A percentile compares a stretch with the other conserved stretches of the same genome.
Evolutionary conservation across 2,329 filamentous ascomycete species (phyloP).

Genomic region (Aspergillus proliferans): DNA sequence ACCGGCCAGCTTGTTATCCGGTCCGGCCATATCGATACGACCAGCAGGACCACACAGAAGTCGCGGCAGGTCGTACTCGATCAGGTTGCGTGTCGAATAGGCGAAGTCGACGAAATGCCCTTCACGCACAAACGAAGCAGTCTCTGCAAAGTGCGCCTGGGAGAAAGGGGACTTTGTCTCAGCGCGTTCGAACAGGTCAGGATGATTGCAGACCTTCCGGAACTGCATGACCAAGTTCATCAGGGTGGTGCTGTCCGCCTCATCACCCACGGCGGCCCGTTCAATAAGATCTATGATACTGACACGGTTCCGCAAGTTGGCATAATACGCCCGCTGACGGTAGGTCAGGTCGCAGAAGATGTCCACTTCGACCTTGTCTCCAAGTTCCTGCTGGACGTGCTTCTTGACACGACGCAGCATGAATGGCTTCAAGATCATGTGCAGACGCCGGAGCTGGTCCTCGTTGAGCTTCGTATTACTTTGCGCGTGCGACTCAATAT

Average conservation of each 20-base stretch:
- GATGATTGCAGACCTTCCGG: constrained; percentile 98
- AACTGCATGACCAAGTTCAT: constrained; percentile 99
- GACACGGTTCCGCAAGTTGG: constrained; percentile 89
- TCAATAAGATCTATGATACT: constrained; percentile 98
- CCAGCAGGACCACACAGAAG: constrained; percentile 78
- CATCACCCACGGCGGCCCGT: constrained; percentile 89
- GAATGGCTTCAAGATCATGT: constrained; percentile 99
- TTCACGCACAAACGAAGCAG: constrained; percentile 88
- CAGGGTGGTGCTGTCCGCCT: constrained; percentile 87
- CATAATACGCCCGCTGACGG: constrained; percentile 88
- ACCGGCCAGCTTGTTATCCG: constrained; percentile 67
- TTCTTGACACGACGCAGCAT: constrained; percentile 99
- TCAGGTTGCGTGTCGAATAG: constrained; percentile 81
- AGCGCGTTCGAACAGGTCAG: constrained; percentile 90
- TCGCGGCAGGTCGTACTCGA: constrained; percentile 76
- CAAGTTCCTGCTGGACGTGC: constrained; percentile 96
- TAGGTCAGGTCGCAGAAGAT: constrained; percentile 97
- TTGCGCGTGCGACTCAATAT: constrained; percentile 93
- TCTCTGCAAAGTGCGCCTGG: constrained; percentile 84
- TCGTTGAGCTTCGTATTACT: constrained; percentile 99
- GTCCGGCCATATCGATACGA: constrained; percentile 65
- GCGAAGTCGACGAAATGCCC: constrained; percentile 70
- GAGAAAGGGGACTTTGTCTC: constrained; percentile 84
- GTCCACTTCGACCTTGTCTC: constrained; percentile 96
- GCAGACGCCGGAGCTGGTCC: constrained; percentile 89